phyloP scores from a whole-genome alignment of 73 alveolate species.

The Tetrahymena elliotti region DNA sequence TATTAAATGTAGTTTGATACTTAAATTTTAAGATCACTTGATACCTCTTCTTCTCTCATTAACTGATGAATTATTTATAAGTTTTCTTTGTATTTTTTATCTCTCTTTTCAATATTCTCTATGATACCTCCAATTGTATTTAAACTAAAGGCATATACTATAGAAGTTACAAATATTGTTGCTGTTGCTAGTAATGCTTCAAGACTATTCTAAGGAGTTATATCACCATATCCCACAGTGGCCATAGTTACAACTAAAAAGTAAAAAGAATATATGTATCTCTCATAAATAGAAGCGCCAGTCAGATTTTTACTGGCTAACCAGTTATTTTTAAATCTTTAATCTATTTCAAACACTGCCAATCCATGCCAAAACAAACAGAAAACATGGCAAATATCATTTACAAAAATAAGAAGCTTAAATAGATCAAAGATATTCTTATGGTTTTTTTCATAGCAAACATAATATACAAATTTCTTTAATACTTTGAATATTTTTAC shows the following conservation, averaged over 20 bases:
- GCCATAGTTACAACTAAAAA: conserved; percentile 87
- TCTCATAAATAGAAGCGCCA: too few relatives aligned
- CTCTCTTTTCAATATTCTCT: conserved; percentile 43
- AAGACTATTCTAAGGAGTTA: conserved; percentile 49
- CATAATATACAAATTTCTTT: too few relatives aligned
- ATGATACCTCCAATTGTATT: conserved; percentile 71
- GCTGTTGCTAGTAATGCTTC: conserved; percentile 50
- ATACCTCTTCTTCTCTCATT: conserved; percentile 50
- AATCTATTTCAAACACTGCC: neutral
- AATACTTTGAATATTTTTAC: too few relatives aligned
- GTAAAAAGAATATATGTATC: conserved; percentile 56
- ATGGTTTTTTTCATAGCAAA: too few relatives aligned
- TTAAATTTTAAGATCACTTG: conserved; percentile 55
- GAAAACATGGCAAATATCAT: neutral
- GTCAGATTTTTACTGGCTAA: too few relatives aligned
- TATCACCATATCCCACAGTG: conserved; percentile 88
- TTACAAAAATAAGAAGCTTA: too few relatives aligned
- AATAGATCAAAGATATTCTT: too few relatives aligned
- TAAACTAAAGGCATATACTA: conserved; percentile 70
- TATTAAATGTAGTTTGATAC: conserved; percentile 67
- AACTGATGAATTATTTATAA: conserved; percentile 58
- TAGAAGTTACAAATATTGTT: conserved; percentile 68
- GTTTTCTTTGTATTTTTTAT: conserved; percentile 56
- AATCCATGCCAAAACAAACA: neutral
- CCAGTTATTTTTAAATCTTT: neutral